These are phyloP conservation scores for Neohortaea acidophila DNA, from an alignment of 495 filamentous ascomycete genomes.

Conservation along the genomic window DNA sequence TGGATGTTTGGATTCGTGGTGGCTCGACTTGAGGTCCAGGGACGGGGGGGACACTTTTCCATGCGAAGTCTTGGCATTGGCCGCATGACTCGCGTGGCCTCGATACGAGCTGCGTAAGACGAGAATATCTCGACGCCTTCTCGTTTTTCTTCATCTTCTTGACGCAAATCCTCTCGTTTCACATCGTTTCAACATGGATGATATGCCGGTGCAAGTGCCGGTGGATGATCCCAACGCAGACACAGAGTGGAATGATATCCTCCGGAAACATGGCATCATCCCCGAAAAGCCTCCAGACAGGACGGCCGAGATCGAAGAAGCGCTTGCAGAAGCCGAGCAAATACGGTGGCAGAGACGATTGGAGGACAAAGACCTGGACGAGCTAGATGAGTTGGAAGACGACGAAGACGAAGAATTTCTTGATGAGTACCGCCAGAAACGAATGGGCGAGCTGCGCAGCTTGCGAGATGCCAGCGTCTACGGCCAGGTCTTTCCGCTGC, in stretches of 20 bases:
- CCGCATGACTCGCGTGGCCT: too few relatives aligned
- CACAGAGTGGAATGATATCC: slow-evolving; percentile 99
- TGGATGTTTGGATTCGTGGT: not conserved
- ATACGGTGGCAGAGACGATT: slow-evolving; percentile 79
- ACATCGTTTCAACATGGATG: slow-evolving; percentile 55
- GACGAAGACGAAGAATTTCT: slow-evolving; percentile 88
- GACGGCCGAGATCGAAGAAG: slow-evolving; percentile 88
- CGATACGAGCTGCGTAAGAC: too few relatives aligned
- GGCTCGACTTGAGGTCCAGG: not conserved
- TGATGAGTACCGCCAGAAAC: slow-evolving; percentile 52
- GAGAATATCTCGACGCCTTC: too few relatives aligned
- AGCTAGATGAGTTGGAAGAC: slow-evolving; percentile 85
- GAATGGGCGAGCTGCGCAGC: slow-evolving; percentile 60
- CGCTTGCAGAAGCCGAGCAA: slow-evolving; percentile 63
- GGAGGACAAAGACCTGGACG: slow-evolving; percentile 84
- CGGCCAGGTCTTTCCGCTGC: slow-evolving; percentile 81
- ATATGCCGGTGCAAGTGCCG: slow-evolving; percentile 62
- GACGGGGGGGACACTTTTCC: slow-evolving; percentile 9
- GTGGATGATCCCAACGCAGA: slow-evolving; percentile 92
- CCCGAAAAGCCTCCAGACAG: slow-evolving; percentile 91
- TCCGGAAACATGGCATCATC: slow-evolving; percentile 88
- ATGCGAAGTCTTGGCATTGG: slow-evolving; percentile 7
- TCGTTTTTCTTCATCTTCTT: too few relatives aligned
- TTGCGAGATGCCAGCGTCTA: slow-evolving; percentile 61
- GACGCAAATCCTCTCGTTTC: too few relatives aligned